Evolutionary conservation across 208 protist species (phyloP), one percentile per base, ranked within the genome.

Genomic region (Leptomonas pyrrhocoris): DNA sequence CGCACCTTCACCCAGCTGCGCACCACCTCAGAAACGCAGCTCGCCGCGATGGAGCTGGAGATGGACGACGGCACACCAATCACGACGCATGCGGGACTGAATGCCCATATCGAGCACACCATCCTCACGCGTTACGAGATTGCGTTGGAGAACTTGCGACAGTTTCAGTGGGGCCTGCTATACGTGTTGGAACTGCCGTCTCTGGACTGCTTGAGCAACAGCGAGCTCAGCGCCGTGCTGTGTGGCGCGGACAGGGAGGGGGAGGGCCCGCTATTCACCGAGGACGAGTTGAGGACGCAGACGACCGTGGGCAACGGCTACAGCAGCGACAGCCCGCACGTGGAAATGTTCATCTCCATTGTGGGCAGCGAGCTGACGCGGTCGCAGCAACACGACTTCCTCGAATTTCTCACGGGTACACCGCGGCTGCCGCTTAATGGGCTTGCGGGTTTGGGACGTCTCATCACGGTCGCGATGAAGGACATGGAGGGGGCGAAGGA

Each of bases 341-440:
- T 96, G 2, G 69, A 81, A 9, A 85, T 86, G 85, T 79, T 97
- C 28, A 56, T 92, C 21, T 69, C 72, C 38, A 84, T 96, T 21
- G 80, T 97, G 6, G 88, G 86, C 42, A 53, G 67, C 12, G 85
- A 93, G 31, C 89, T 96, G 36, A 80, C 60, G 0, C 84, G 85
- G 0, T 31, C 64, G 45, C 68, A 95, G 69, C 92, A 98, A 74
- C 54, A 64, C 23, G 57, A 81, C 51, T 98, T 98, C 64, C 23
- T 98, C 34, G 88, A 96, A 71, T 98, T 97, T 62, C 63, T 96
- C n/a, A 97, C 95, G 2, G 95, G 95, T 0, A 86, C 83, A 25
- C 79, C 84, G 15, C 74, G 86, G 8, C 73, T 98, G 16, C 95
- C 95, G 3, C 56, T 90, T 4, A 93, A 93, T 56, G 93, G 93